Conservation (phyloP, 176 grass and related monocot genomes). For the Eleusine indica region DNA sequence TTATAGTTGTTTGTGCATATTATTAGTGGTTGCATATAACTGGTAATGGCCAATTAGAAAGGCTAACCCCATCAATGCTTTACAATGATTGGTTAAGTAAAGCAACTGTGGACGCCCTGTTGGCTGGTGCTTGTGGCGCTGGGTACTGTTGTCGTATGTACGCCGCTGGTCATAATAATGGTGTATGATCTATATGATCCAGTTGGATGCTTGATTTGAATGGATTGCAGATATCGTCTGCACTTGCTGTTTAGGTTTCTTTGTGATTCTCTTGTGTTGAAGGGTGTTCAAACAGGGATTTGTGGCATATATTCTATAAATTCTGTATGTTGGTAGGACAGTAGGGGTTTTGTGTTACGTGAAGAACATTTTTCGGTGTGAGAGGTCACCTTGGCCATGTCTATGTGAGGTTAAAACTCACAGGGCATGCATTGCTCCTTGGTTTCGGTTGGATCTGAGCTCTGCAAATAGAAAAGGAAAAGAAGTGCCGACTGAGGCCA, state of each 20-base stretch:
- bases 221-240: slow-evolving; percentile 27
- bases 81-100: slow-evolving; percentile 40
- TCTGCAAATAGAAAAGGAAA: too few relatives aligned
- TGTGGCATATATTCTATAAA: background rate
- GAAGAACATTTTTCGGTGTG: background rate
- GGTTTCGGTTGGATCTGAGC: too few relatives aligned
- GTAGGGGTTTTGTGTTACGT: background rate
- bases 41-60: slow-evolving; percentile 25
- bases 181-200: slow-evolving; percentile 12
- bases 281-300: slow-evolving; percentile 14
- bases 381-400: too few relatives aligned
- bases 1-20: slow-evolving; percentile 26
- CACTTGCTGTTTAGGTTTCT: slow-evolving; percentile 31
- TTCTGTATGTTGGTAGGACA: background rate
- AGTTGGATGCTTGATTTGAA: slow-evolving; percentile 51
- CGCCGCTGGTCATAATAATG: slow-evolving; percentile 30
- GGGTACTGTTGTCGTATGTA: slow-evolving; percentile 18
- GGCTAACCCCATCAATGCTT: slow-evolving; percentile 21
- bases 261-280: background rate
- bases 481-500: background rate
- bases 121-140: slow-evolving; percentile 27
- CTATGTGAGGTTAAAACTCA: background rate
- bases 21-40: slow-evolving; percentile 8
- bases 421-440: too few relatives aligned
- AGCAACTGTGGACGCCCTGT: slow-evolving; percentile 31